Evolutionary conservation across 306 rosid genomes (phyloP).

Genomic region (Mucuna pruriens): DNA sequence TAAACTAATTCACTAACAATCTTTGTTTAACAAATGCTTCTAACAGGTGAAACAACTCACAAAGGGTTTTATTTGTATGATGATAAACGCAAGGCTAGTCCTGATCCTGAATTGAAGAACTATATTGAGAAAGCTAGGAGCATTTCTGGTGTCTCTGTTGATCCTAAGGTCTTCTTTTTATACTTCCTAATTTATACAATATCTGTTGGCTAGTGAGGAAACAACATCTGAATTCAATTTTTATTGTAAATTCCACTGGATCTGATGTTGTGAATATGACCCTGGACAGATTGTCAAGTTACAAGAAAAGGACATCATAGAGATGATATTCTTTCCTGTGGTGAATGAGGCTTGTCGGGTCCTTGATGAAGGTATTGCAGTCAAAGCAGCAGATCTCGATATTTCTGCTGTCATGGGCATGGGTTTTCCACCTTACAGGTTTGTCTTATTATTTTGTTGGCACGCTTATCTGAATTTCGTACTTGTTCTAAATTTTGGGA

Average conservation of each 20-base stretch:
- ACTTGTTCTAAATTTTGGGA: conserved; percentile 35
- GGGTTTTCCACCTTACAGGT: conserved; percentile 99
- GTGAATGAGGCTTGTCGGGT: conserved; percentile 98
- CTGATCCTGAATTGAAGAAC: conserved; percentile 83
- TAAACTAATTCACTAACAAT: conserved; percentile 1
- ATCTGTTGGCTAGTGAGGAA: conserved; percentile 14
- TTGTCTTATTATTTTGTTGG: conserved; percentile 26
- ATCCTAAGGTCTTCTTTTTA: conserved; percentile 73
- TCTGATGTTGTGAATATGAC: conserved; percentile 36
- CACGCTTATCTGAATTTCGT: neutral
- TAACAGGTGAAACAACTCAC: conserved; percentile 74
- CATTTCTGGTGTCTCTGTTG: conserved; percentile 68
- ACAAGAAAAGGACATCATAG: conserved; percentile 82
- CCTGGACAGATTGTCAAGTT: conserved; percentile 73
- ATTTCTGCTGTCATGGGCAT: conserved; percentile 86
- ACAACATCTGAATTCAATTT: neutral
- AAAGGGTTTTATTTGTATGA: conserved; percentile 90
- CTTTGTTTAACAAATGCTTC: conserved; percentile 14
- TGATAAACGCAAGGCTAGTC: conserved; percentile 73
- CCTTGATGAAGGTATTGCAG: conserved; percentile 91
- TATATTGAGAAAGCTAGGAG: conserved; percentile 86
- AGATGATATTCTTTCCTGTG: conserved; percentile 94
- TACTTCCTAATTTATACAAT: conserved; percentile 14
- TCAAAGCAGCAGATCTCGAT: conserved; percentile 92
- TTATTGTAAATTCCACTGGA: conserved; percentile 3